Percentiles rank a stretch among this genome's conserved stretches.
Evolutionary conservation across 2,329 filamentous ascomycete species (phyloP).

Genomic region (Grosmannia huntii): DNA sequence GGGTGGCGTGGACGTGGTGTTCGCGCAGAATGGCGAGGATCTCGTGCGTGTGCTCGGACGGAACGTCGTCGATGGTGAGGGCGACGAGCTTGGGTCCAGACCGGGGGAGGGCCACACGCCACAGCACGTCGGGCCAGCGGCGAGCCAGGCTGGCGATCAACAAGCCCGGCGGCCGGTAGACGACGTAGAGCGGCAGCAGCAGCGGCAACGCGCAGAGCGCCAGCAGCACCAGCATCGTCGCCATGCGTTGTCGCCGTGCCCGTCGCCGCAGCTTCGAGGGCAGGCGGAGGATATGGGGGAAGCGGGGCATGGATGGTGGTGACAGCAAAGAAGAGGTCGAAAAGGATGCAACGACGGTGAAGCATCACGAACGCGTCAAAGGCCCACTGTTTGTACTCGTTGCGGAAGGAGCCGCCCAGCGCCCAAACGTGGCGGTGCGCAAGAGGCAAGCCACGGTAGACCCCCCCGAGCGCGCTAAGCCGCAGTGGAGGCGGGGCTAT

Average conservation of each 20-base stretch:
- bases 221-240: constrained; percentile 33
- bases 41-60: constrained; percentile 56
- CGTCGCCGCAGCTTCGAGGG: constrained; percentile 44
- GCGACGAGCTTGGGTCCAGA: constrained; percentile 49
- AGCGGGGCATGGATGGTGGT: constrained; percentile 17
- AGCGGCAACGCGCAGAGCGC: constrained; percentile 21
- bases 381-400: not conserved
- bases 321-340: not conserved
- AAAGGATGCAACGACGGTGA: not conserved
- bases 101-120: constrained; percentile 40
- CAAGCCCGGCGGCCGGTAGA: constrained; percentile 69
- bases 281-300: constrained; percentile 35
- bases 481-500: too few relatives aligned
- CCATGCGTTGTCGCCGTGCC: constrained; percentile 45
- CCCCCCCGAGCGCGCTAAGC: too few relatives aligned
- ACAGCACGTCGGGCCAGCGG: constrained; percentile 69
- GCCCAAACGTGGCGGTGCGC: too few relatives aligned
- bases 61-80: constrained; percentile 78
- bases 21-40: constrained; percentile 56
- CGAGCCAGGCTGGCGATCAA: constrained; percentile 58
- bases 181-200: constrained; percentile 43
- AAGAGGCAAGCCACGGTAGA: too few relatives aligned
- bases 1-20: constrained; percentile 62
- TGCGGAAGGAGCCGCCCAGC: not conserved
- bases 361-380: not conserved